A percentile compares a stretch with the other conserved stretches of the same genome.
These are phyloP conservation scores for Puccinia hordei DNA, from an alignment of 1,284 basidiomycete genomes.

Conservation along the genomic window DNA sequence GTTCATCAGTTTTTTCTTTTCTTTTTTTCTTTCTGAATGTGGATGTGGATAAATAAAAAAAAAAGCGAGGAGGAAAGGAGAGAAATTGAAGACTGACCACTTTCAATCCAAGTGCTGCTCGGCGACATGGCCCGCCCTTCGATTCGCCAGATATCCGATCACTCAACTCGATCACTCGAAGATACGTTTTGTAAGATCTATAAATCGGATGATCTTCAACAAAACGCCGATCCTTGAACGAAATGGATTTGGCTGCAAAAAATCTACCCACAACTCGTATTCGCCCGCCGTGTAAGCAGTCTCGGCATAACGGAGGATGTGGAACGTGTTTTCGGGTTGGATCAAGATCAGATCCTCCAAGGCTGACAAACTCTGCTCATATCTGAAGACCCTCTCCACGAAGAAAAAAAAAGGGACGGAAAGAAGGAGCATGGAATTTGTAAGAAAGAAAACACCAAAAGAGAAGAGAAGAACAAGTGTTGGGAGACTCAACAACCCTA, in stretches of 20 bases:
- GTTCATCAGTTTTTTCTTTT: no score
- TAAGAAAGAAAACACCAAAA: neutral
- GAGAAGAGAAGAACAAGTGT: neutral
- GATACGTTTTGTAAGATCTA: conserved; percentile 80
- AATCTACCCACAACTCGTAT: conserved; percentile 61
- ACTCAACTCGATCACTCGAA: conserved; percentile 77
- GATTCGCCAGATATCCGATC: conserved; percentile 46
- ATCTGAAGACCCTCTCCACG: conserved; percentile 59
- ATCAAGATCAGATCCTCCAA: conserved; percentile 79
- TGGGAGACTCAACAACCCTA: conserved; percentile 68
- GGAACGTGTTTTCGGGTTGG: conserved; percentile 80
- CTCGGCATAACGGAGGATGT: conserved; percentile 79
- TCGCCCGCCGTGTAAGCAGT: conserved; percentile 76
- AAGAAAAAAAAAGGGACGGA: conserved; percentile 11
- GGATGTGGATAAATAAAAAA: no score
- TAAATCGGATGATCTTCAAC: neutral
- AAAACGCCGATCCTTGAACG: conserved; percentile 41
- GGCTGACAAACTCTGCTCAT: conserved; percentile 70
- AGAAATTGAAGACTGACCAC: conserved; percentile 17
- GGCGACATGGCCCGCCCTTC: conserved; percentile 42
- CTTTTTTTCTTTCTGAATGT: no score
- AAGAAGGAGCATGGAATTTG: neutral
- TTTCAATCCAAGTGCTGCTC: conserved; percentile 49
- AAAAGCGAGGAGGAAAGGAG: neutral
- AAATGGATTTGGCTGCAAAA: conserved; percentile 57